Percentiles rank a stretch among this genome's conserved stretches.
These are phyloP conservation scores for Silene latifolia DNA, from an alignment of 148 eudicot species.

Conservation along the genomic window DNA sequence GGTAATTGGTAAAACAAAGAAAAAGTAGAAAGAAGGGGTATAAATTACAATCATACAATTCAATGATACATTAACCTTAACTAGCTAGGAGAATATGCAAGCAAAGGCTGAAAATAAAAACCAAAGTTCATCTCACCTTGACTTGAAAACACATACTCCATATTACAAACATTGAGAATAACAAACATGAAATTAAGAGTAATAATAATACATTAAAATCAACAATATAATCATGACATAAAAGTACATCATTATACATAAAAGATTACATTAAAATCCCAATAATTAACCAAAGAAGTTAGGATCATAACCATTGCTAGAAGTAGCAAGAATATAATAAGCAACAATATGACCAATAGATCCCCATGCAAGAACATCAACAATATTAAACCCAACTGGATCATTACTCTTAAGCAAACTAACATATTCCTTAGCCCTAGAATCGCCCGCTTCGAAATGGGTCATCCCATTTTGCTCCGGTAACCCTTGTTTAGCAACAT, in stretches of 20 bases:
- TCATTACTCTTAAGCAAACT: slow-evolving; percentile 80
- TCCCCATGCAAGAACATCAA: slow-evolving; percentile 92
- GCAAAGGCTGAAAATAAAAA: too few species aligned
- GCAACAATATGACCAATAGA: slow-evolving; percentile 92
- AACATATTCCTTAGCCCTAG: slow-evolving; percentile 76
- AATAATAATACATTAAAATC: background rate
- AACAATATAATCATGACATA: background rate
- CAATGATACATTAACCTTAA: background rate
- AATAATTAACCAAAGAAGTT: slow-evolving; percentile 42
- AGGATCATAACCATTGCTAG: slow-evolving; percentile 97
- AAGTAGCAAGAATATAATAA: slow-evolving; percentile 83
- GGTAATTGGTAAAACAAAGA: too few species aligned
- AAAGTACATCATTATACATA: background rate
- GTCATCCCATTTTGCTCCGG: slow-evolving; percentile 80
- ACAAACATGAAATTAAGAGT: background rate
- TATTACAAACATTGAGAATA: background rate
- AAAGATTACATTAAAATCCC: background rate
- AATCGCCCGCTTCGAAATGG: slow-evolving; percentile 86
- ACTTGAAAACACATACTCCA: background rate
- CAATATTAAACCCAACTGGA: slow-evolving; percentile 89
- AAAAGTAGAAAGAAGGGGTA: too few species aligned
- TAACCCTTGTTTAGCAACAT: slow-evolving; percentile 76
- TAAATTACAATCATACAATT: too few species aligned
- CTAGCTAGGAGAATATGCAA: too few species aligned
- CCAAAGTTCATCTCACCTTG: background rate